phyloP scores from a whole-genome alignment of 1,284 basidiomycete genomes.

The Naganishia sp. region DNA sequence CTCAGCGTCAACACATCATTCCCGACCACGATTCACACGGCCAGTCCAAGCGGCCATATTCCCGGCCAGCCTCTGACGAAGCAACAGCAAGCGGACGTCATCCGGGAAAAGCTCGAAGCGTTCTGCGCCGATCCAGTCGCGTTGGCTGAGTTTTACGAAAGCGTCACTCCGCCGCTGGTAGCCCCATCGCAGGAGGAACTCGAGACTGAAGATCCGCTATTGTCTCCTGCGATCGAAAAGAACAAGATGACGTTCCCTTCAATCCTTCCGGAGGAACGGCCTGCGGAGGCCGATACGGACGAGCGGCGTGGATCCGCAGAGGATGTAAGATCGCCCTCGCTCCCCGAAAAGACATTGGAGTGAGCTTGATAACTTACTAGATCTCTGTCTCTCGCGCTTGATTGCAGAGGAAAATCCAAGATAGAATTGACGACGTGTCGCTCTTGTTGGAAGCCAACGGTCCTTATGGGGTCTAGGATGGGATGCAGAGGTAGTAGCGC shows the following conservation, averaged over 20 bases:
- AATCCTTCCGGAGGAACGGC: background rate
- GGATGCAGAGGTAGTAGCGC: background rate
- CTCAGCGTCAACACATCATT: constrained; percentile 24
- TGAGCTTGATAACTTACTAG: constrained; percentile 7
- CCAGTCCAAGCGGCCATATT: constrained; percentile 11
- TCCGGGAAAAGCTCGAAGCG: constrained; percentile 61
- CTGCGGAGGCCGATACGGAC: background rate
- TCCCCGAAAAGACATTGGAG: background rate
- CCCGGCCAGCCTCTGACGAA: constrained; percentile 35
- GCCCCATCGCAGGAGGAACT: constrained; percentile 1
- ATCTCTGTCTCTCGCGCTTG: background rate
- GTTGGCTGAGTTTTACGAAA: constrained; percentile 69
- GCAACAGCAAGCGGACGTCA: constrained; percentile 45
- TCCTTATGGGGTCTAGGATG: constrained; percentile 19
- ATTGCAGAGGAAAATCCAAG: background rate
- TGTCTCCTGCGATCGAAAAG: constrained; percentile 2
- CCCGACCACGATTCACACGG: constrained; percentile 16
- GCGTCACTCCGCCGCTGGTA: constrained; percentile 59
- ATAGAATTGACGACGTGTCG: constrained; percentile 2
- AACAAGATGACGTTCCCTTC: background rate
- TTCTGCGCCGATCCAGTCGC: constrained; percentile 66
- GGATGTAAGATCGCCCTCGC: constrained; percentile 20
- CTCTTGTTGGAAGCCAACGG: constrained; percentile 18
- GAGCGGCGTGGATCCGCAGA: background rate
- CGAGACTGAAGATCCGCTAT: background rate